Evolutionary conservation across 345 rosid species (phyloP).

Genomic region (Diplotaxis tenuifolia): DNA sequence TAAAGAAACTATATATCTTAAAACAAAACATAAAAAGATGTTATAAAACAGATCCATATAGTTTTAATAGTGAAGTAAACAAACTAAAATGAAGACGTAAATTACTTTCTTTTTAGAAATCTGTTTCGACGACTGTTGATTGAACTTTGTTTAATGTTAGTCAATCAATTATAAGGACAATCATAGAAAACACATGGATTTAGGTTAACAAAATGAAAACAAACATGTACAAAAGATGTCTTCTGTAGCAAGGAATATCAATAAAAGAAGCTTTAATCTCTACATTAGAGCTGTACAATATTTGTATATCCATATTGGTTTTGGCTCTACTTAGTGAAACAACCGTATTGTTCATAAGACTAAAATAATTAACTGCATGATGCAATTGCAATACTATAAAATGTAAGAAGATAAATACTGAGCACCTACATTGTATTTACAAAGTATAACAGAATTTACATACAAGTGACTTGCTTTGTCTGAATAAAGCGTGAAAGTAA

Average conservation of each 20-base stretch:
- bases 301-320: too few species aligned
- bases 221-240: neutral
- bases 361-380: too few species aligned
- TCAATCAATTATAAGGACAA: neutral
- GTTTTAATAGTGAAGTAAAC: neutral
- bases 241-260: neutral
- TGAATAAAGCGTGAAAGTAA: neutral
- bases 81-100: neutral
- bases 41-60: too few species aligned
- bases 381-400: too few species aligned
- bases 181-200: neutral
- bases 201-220: neutral
- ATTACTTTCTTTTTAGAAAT: too few species aligned
- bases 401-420: neutral
- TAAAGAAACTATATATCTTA: too few species aligned
- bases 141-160: neutral
- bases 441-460: neutral
- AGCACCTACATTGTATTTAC: neutral
- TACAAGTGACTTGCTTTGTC: conserved; percentile 5
- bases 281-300: too few species aligned
- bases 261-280: too few species aligned
- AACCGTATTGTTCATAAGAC: too few species aligned
- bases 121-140: neutral
- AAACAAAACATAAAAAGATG: neutral
- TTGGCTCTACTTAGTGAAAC: too few species aligned